Evolutionary conservation across 805 yeast genomes (phyloP).

Genomic region (Hanseniaspora lindneri): DNA sequence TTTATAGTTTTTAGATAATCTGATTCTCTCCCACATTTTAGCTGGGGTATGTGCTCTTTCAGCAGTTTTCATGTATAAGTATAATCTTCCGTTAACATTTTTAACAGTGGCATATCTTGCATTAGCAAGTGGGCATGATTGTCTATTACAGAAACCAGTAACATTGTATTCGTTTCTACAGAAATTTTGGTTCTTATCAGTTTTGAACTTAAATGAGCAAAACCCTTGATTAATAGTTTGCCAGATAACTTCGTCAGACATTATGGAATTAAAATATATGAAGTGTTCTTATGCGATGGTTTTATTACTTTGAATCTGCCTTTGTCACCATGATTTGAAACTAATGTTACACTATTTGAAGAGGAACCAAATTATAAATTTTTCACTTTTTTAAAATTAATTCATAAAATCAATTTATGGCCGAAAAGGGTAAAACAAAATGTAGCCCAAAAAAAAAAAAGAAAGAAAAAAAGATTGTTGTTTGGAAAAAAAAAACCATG

Average conservation of each 20-base stretch:
- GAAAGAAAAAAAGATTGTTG: neutral
- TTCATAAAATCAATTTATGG: neutral
- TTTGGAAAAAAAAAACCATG: neutral
- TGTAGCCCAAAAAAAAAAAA: neutral
- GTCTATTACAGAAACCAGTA: slow-evolving; percentile 83
- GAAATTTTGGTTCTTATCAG: slow-evolving; percentile 80
- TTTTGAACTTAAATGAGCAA: slow-evolving; percentile 85
- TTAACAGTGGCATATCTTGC: slow-evolving; percentile 82
- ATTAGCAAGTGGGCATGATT: slow-evolving; percentile 93
- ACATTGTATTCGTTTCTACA: slow-evolving; percentile 96
- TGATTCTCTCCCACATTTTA: slow-evolving; percentile 88
- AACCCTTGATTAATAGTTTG: slow-evolving; percentile 90
- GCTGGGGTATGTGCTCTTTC: slow-evolving; percentile 95
- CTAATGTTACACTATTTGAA: no score
- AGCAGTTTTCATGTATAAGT: slow-evolving; percentile 89
- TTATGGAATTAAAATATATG: no score
- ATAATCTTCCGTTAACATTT: slow-evolving; percentile 64
- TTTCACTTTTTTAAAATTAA: neutral
- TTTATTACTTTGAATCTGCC: no score
- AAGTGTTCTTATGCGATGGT: no score
- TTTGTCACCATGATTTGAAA: no score
- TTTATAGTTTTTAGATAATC: slow-evolving; percentile 75
- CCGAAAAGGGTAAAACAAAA: neutral
- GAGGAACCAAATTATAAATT: neutral
- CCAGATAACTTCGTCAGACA: slow-evolving; percentile 86